Conservation (phyloP, 768 basidiomycete species). For the Xerocomellus amylosporus region DNA sequence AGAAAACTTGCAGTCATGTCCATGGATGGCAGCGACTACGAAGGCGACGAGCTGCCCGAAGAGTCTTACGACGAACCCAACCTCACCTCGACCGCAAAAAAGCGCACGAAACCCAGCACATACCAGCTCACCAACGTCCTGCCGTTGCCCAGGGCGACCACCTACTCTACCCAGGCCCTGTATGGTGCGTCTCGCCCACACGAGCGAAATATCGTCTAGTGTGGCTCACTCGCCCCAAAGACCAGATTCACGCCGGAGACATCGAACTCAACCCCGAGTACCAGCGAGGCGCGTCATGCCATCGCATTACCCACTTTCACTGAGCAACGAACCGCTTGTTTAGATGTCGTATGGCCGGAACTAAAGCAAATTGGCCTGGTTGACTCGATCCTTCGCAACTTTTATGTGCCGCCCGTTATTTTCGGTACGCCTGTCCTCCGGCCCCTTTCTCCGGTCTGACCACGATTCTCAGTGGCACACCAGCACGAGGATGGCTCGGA, state of each 20-base stretch:
- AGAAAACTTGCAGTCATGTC: not conserved
- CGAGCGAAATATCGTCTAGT: too few species aligned
- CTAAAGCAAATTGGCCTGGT: conserved; percentile 71
- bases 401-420: conserved; percentile 76
- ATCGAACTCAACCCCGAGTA: conserved; percentile 77
- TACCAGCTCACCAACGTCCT: conserved; percentile 44
- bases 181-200: conserved; percentile 39
- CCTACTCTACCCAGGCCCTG: conserved; percentile 60
- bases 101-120: conserved; percentile 9
- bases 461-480: conserved; percentile 41
- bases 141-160: conserved; percentile 56
- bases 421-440: conserved; percentile 46
- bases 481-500: conserved; percentile 61
- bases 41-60: conserved; percentile 13
- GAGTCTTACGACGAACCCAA: conserved; percentile 16
- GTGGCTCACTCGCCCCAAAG: conserved; percentile 32
- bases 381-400: conserved; percentile 76
- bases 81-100: not conserved
- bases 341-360: conserved; percentile 80
- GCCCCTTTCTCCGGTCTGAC: not conserved
- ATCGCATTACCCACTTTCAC: not conserved
- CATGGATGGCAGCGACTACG: conserved; percentile 24
- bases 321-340: not conserved
- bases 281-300: conserved; percentile 56
- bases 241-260: conserved; percentile 60